These are phyloP conservation scores for Coleophoma cylindrospora DNA, from an alignment of 2,329 filamentous ascomycete genomes.

Conservation along the genomic window DNA sequence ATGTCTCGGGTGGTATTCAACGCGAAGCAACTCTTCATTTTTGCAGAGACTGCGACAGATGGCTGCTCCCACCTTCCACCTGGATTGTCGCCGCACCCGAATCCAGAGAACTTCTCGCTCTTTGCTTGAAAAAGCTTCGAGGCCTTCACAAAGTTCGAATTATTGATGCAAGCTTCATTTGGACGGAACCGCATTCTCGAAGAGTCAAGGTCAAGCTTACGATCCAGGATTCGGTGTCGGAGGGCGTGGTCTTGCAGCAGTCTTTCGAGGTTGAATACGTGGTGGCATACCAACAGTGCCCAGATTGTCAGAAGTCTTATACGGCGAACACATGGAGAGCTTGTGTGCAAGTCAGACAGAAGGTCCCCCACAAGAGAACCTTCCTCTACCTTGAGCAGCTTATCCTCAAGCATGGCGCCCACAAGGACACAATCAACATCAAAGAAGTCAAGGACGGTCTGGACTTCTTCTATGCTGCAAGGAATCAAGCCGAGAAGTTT, in stretches of 20 bases:
- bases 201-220: slow-evolving; percentile 94
- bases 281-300: slow-evolving; percentile 87
- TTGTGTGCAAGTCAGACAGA: slow-evolving; percentile 90
- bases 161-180: slow-evolving; percentile 93
- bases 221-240: slow-evolving; percentile 66
- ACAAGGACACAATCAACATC: slow-evolving; percentile 94
- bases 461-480: slow-evolving; percentile 88
- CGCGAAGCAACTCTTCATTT: slow-evolving; percentile 86
- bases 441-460: slow-evolving; percentile 94
- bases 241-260: slow-evolving; percentile 74
- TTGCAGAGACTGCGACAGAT: slow-evolving; percentile 92
- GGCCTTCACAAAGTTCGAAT: slow-evolving; percentile 88
- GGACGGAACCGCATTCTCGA: slow-evolving; percentile 95
- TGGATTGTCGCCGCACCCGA: slow-evolving; percentile 85
- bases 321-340: slow-evolving; percentile 96
- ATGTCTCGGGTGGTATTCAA: slow-evolving; percentile 88
- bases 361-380: slow-evolving; percentile 91
- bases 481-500: slow-evolving; percentile 90
- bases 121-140: slow-evolving; percentile 84
- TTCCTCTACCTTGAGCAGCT: slow-evolving; percentile 85
- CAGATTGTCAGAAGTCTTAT: slow-evolving; percentile 92
- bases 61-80: slow-evolving; percentile 78
- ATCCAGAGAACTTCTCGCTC: slow-evolving; percentile 84
- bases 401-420: slow-evolving; percentile 89
- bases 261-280: slow-evolving; percentile 92